Percentiles rank a stretch among this genome's conserved stretches.
These are phyloP conservation scores for Quercus cerris DNA, from an alignment of 306 rosid genomes.

Conservation along the genomic window DNA sequence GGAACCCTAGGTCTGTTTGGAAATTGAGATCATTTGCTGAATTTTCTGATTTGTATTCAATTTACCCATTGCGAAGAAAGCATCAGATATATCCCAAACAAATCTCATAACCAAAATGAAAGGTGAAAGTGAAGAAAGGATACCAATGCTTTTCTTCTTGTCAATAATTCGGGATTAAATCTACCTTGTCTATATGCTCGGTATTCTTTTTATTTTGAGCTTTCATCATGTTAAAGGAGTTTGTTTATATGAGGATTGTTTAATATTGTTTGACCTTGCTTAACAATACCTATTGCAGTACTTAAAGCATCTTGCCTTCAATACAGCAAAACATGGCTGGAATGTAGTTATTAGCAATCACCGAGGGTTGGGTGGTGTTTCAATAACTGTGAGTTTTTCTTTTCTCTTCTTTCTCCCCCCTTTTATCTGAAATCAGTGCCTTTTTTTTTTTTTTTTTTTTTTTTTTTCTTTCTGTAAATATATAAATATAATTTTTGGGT, in stretches of 20 bases:
- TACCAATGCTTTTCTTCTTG: neutral
- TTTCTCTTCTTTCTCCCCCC: neutral
- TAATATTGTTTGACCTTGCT: conserved; percentile 20
- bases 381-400: conserved; percentile 76
- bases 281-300: conserved; percentile 49
- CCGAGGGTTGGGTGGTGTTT: conserved; percentile 93
- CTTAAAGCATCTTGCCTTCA: conserved; percentile 88
- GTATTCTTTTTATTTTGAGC: neutral
- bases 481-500: neutral
- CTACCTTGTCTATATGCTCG: neutral
- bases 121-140: neutral
- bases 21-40: too few species aligned
- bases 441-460: neutral
- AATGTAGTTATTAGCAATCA: conserved; percentile 78
- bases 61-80: neutral
- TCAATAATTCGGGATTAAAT: neutral
- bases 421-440: neutral
- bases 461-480: too few species aligned
- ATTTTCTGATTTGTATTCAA: too few species aligned
- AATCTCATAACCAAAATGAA: neutral
- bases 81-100: neutral
- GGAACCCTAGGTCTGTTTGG: too few species aligned
- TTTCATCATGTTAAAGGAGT: neutral
- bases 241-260: neutral
- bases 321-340: conserved; percentile 81